phyloP scores from a whole-genome alignment of 768 basidiomycete species.

The Collybiopsis luxurians region DNA sequence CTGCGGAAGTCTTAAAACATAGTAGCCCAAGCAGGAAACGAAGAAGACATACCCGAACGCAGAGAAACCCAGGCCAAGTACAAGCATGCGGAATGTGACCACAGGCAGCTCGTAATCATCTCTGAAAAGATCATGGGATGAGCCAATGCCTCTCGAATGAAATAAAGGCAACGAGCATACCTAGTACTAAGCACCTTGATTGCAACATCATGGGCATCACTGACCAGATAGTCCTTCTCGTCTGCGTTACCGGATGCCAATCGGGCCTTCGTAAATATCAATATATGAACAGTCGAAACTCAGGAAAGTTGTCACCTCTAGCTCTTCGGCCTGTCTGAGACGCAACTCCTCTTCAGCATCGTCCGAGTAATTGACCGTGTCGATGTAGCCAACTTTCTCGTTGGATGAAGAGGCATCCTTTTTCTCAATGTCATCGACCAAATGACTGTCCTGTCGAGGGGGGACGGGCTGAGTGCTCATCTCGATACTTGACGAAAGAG shows the following conservation, averaged over 20 bases:
- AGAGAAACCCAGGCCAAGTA: conserved; percentile 38
- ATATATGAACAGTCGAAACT: background rate
- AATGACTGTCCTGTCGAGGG: background rate
- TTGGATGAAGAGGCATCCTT: background rate
- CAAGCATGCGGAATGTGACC: conserved; percentile 37
- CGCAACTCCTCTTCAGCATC: conserved; percentile 1
- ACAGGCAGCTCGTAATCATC: conserved; percentile 35
- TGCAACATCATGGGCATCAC: conserved; percentile 36
- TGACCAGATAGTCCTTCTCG: conserved; percentile 32
- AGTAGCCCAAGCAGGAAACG: no score
- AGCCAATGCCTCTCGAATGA: background rate
- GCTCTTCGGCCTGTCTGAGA: background rate
- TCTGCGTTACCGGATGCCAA: conserved; percentile 26
- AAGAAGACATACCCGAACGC: conserved; percentile 40
- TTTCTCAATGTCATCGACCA: background rate
- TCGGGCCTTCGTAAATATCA: conserved; percentile 17
- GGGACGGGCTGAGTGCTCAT: background rate
- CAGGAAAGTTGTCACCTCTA: background rate
- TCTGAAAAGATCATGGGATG: conserved; percentile 16
- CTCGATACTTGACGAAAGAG: background rate
- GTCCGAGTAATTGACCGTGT: background rate
- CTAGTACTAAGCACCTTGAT: conserved; percentile 29
- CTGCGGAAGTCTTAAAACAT: no score
- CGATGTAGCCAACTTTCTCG: conserved; percentile 1
- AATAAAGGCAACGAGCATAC: conserved; percentile 4